Percentiles rank a stretch among this genome's conserved stretches.
phyloP scores from a whole-genome alignment of 768 basidiomycete genomes.

The Hysterangium stoloniferum region DNA sequence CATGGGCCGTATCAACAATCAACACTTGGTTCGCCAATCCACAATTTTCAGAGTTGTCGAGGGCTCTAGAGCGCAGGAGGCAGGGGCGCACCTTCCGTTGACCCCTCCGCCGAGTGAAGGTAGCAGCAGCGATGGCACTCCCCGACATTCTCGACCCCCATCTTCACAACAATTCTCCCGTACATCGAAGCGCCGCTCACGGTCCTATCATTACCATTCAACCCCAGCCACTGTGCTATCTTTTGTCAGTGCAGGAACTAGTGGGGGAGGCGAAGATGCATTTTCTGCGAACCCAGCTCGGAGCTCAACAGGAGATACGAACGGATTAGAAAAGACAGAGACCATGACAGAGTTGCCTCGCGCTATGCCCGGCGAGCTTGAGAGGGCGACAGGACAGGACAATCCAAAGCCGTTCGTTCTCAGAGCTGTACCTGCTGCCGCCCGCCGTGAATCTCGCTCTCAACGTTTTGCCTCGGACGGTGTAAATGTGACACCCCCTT shows the following conservation, averaged over 20 bases:
- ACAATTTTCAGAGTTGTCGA: constrained; percentile 49
- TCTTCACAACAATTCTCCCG: too few relatives aligned
- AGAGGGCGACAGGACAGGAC: constrained; percentile 38
- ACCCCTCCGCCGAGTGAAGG: constrained; percentile 33
- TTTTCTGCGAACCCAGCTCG: too few relatives aligned
- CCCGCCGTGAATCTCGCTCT: too few relatives aligned
- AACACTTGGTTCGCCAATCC: constrained; percentile 37
- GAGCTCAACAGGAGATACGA: too few relatives aligned
- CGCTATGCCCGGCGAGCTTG: constrained; percentile 41
- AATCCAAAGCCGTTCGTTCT: too few relatives aligned
- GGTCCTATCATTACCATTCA: not conserved
- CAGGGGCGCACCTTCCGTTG: constrained; percentile 35
- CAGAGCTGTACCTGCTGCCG: constrained; percentile 39
- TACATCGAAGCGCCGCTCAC: constrained; percentile 4
- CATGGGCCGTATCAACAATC: constrained; percentile 32
- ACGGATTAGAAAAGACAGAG: constrained; percentile 56
- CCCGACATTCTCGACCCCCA: not conserved
- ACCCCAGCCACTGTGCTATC: not conserved
- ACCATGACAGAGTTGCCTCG: constrained; percentile 49
- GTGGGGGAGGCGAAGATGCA: constrained; percentile 43
- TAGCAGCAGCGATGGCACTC: constrained; percentile 30
- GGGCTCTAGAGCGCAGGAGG: constrained; percentile 46
- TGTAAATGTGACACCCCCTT: too few relatives aligned
- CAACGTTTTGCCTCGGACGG: too few relatives aligned
- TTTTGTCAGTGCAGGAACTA: not conserved